Evolutionary conservation across 768 basidiomycete genomes (phyloP), one percentile per base, ranked within the genome.

Genomic region (Leccinum pellstonianum): DNA sequence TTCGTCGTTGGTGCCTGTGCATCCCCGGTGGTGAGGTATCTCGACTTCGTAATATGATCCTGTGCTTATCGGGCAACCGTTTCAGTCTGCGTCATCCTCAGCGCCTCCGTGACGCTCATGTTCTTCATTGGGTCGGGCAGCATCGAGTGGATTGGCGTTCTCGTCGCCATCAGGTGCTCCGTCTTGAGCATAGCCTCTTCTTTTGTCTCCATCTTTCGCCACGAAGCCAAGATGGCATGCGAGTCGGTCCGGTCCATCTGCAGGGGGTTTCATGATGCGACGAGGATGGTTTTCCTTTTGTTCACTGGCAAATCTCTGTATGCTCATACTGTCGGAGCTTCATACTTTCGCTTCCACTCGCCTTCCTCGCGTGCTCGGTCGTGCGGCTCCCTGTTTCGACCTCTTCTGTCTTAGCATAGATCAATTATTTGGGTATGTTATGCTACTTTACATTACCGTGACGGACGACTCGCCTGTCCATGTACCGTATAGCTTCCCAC

Each of bases 81-180:
- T 56, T 41, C 70, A 93, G 91, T 89, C 90, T 66, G 90, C 91
- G 80, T 92, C 58, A 80, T 92, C 23, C 77, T 93, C 60, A 91
- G 91, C 64, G 86, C 90, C 31, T 89, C 90, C 38, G 87, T 91
- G 58, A 91, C 89, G 29, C 86, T 92, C 69, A 83, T 88, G 53
- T 27, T 27, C 27, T 80, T 93, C 55, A 90, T 90, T 66, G 88
- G 86, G 43, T 64, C 93, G 72, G 86, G 87, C 70, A 81, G 77
- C 60, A 62, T 86, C 61, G 76, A 86, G 57, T 82, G 90, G 58
- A 77, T 86, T 52, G 82, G 85, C 23, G 86, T 84, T 35, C 80
- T 92, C 65, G 76, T 90, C 17, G 84, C 88, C 33, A 82, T 88
- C 54, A 37, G 11, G 14, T 37, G 35, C 35, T 37, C 88, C 35